These are phyloP conservation scores for Oryza rufipogon DNA, from an alignment of 176 grass and related monocot genomes.

Conservation along the genomic window DNA sequence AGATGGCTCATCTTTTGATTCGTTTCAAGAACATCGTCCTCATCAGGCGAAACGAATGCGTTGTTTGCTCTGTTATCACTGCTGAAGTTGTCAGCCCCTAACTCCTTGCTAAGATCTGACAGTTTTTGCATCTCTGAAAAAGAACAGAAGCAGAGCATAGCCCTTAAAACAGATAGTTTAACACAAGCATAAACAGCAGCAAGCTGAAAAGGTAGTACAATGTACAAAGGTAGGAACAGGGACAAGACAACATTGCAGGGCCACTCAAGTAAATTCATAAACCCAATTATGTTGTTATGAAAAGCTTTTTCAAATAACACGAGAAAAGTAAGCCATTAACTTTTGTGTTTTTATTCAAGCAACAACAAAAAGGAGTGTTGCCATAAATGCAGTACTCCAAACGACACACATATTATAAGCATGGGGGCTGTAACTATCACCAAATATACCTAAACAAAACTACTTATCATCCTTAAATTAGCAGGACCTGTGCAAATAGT, in stretches of 20 bases:
- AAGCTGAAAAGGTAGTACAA: background rate
- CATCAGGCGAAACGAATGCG: slow-evolving; percentile 17
- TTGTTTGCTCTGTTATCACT: slow-evolving; percentile 40
- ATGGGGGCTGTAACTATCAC: background rate
- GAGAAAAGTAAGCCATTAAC: background rate
- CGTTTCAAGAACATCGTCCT: slow-evolving; percentile 32
- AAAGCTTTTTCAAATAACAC: background rate
- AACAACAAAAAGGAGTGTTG: background rate
- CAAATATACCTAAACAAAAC: slow-evolving; percentile 11
- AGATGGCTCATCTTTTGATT: slow-evolving; percentile 58
- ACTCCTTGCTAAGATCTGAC: slow-evolving; percentile 45
- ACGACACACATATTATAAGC: background rate
- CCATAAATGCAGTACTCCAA: background rate
- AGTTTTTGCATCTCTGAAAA: slow-evolving; percentile 61
- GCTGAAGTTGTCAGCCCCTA: slow-evolving; percentile 37
- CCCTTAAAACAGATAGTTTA: slow-evolving; percentile 8
- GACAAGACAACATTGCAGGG: background rate
- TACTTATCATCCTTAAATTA: background rate
- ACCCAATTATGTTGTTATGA: background rate
- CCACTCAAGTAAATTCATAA: background rate
- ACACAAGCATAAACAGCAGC: slow-evolving; percentile 5
- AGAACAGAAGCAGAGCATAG: slow-evolving; percentile 9
- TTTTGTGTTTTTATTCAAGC: background rate
- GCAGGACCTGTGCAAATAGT: background rate
- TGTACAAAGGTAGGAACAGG: background rate